These are phyloP conservation scores for Rhizophagus prolifer DNA, from an alignment of 192 early-diverging fungal genomes.

Conservation along the genomic window DNA sequence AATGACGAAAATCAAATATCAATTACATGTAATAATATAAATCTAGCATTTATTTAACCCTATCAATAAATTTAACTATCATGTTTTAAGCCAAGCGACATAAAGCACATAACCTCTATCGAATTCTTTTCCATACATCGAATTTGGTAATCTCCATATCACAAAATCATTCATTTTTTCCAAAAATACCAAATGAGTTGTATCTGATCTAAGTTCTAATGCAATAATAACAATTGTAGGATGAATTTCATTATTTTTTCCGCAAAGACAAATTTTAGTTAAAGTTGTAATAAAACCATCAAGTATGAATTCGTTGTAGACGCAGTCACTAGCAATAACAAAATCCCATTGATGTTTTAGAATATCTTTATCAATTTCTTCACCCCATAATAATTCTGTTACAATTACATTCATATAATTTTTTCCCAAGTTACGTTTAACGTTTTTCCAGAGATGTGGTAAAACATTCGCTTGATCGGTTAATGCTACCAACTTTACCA, in stretches of 20 bases:
- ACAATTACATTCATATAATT: constrained; percentile 30
- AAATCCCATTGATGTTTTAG: constrained; percentile 33
- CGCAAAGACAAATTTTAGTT: constrained; percentile 11
- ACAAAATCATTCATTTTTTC: constrained; percentile 34
- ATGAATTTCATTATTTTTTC: not conserved
- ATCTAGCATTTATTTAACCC: too few species aligned
- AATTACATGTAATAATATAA: too few species aligned
- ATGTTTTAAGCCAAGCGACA: constrained; percentile 29
- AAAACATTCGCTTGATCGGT: constrained; percentile 48
- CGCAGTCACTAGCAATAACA: constrained; percentile 45
- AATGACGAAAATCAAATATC: too few species aligned
- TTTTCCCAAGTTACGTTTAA: constrained; percentile 42
- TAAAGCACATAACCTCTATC: constrained; percentile 42
- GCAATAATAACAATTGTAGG: constrained; percentile 37
- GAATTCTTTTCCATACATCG: constrained; percentile 37
- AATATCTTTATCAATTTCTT: constrained; percentile 39
- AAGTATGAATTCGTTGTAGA: constrained; percentile 45
- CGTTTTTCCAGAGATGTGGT: constrained; percentile 42
- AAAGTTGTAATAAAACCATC: constrained; percentile 39
- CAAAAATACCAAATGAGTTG: constrained; percentile 42
- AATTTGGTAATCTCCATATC: constrained; percentile 35
- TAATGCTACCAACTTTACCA: constrained; percentile 39
- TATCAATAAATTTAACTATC: too few species aligned
- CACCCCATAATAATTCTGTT: constrained; percentile 40
- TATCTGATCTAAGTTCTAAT: constrained; percentile 43